phyloP scores from a whole-genome alignment of 148 eudicot species.

The Diospyros lotus region DNA sequence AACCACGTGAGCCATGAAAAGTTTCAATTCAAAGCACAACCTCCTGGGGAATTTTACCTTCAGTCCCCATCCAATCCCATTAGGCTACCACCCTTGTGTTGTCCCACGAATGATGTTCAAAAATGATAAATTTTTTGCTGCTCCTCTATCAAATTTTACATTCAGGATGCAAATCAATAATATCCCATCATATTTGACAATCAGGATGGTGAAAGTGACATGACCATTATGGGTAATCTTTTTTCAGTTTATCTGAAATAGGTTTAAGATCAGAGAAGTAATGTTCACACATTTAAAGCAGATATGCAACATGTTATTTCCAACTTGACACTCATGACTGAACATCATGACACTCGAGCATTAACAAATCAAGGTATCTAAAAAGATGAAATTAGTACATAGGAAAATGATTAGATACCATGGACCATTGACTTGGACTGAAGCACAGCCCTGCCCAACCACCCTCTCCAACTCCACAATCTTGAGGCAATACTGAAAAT shows the following conservation, averaged over 20 bases:
- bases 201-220: background rate
- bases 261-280: background rate
- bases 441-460: conserved; percentile 86
- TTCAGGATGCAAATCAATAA: background rate
- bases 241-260: background rate
- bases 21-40: too few species aligned
- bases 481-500: conserved; percentile 52
- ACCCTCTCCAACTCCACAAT: conserved; percentile 71
- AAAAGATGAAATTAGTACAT: background rate
- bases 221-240: background rate
- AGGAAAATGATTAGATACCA: conserved; percentile 32
- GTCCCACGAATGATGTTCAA: too few species aligned
- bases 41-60: too few species aligned
- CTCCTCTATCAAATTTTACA: background rate
- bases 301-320: background rate
- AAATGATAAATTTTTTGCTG: too few species aligned
- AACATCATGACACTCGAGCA: background rate
- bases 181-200: background rate
- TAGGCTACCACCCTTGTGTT: too few species aligned
- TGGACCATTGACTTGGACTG: conserved; percentile 57
- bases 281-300: background rate
- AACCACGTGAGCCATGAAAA: too few species aligned
- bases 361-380: background rate
- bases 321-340: background rate
- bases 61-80: too few species aligned